These are phyloP conservation scores for Onygenales sp. DNA, from an alignment of 2,329 filamentous ascomycete genomes.

Conservation along the genomic window DNA sequence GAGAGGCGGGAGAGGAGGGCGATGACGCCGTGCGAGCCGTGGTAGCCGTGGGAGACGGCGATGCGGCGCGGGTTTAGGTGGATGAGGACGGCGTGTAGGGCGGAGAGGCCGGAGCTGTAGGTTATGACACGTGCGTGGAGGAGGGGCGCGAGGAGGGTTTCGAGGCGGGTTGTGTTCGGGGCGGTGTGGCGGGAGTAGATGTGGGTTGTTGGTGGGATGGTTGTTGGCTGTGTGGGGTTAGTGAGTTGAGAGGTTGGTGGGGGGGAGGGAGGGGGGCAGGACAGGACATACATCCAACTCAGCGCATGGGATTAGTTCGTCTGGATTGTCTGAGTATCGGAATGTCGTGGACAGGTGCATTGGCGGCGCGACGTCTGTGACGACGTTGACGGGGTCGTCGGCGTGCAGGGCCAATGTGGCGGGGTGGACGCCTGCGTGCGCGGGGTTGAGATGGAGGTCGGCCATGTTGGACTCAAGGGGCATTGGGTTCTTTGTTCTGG, in stretches of 20 bases:
- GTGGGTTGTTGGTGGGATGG: slow-evolving; percentile 38
- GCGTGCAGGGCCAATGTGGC: slow-evolving; percentile 71
- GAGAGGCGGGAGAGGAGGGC: slow-evolving; percentile 64
- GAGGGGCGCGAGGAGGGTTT: slow-evolving; percentile 67
- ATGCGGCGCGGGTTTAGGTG: slow-evolving; percentile 73
- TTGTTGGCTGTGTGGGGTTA: neutral
- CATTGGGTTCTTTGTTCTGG: too few relatives aligned
- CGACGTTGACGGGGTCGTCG: slow-evolving; percentile 65
- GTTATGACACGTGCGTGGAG: slow-evolving; percentile 58
- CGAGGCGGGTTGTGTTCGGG: slow-evolving; percentile 76
- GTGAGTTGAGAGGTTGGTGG: slow-evolving; percentile 5
- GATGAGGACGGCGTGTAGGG: slow-evolving; percentile 82
- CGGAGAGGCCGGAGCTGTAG: slow-evolving; percentile 76
- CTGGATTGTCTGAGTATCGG: slow-evolving; percentile 65
- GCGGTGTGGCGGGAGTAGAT: slow-evolving; percentile 75
- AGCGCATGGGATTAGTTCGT: slow-evolving; percentile 46
- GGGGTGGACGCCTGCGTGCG: slow-evolving; percentile 25
- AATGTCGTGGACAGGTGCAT: slow-evolving; percentile 90
- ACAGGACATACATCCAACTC: slow-evolving; percentile 47
- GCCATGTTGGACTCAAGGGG: neutral
- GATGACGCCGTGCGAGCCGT: slow-evolving; percentile 86
- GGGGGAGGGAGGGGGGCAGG: neutral
- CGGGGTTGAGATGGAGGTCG: slow-evolving; percentile 5
- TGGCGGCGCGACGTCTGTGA: slow-evolving; percentile 75
- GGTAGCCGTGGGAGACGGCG: slow-evolving; percentile 77